Conservation (phyloP, 2,329 filamentous ascomycete genomes). For the Malbranchea cinnamomea region DNA sequence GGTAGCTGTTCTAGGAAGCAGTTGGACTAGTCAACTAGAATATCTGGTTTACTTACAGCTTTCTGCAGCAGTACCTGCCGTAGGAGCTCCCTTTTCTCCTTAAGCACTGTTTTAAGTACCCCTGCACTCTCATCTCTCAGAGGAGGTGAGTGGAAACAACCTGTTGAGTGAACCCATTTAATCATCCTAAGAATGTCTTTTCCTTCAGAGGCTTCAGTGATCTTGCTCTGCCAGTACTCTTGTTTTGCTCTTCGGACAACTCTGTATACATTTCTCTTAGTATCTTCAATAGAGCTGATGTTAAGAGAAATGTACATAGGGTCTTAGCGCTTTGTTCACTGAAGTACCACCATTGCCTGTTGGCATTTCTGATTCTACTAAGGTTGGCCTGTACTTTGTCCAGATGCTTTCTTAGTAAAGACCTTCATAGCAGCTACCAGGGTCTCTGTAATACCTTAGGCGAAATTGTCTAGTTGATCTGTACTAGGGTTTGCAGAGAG, state of each 20-base stretch:
- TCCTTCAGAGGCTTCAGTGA: slow-evolving; percentile 1
- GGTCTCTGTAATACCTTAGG: background rate
- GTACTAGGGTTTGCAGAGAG: background rate
- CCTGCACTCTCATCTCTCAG: background rate
- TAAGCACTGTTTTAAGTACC: background rate
- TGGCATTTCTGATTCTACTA: slow-evolving; percentile 1
- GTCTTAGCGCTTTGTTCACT: background rate
- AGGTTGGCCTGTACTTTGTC: background rate
- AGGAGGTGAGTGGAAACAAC: slow-evolving; percentile 3
- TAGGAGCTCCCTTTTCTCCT: slow-evolving; percentile 1
- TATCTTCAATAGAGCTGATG: slow-evolving; percentile 1
- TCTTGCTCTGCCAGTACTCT: slow-evolving; percentile 1
- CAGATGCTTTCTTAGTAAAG: background rate
- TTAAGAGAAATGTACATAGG: too few species aligned
- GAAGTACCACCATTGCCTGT: background rate
- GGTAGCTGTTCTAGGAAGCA: background rate
- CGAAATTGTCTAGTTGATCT: slow-evolving; percentile 1
- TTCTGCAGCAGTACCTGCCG: slow-evolving; percentile 2
- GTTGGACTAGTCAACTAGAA: background rate
- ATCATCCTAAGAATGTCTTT: slow-evolving; percentile 4
- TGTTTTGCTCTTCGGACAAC: slow-evolving; percentile 2
- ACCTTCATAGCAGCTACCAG: background rate
- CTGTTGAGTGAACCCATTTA: slow-evolving; percentile 3
- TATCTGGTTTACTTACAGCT: background rate
- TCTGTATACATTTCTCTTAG: slow-evolving; percentile 1